Evolutionary conservation across 2,329 filamentous ascomycete genomes (phyloP).

Genomic region (Samsoniella hepiali): DNA sequence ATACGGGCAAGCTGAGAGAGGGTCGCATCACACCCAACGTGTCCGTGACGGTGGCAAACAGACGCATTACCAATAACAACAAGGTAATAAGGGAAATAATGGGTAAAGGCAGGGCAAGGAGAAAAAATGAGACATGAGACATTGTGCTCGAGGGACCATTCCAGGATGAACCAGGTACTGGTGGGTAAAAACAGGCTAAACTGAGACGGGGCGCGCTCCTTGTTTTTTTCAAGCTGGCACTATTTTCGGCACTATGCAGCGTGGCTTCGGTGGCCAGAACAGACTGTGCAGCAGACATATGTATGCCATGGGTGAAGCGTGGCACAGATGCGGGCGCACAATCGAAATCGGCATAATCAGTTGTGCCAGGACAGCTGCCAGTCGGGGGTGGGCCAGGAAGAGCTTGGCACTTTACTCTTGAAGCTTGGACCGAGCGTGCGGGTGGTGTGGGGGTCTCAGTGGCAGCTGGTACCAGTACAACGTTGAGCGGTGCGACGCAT

Average conservation of each 20-base stretch:
- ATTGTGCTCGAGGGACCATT: constrained; percentile 8
- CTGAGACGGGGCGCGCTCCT: constrained; percentile 4
- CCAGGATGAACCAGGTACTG: constrained; percentile 2
- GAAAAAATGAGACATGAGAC: constrained; percentile 11
- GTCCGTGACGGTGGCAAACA: neutral
- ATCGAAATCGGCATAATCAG: neutral
- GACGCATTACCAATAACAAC: neutral
- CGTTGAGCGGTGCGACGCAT: neutral
- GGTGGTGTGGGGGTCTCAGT: neutral
- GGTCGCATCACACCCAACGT: neutral
- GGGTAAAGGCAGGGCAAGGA: neutral
- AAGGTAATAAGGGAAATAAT: neutral
- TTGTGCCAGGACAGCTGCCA: neutral
- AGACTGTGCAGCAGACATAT: neutral
- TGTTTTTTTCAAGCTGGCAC: neutral
- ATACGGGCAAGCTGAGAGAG: neutral
- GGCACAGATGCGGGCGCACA: neutral
- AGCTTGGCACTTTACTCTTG: neutral
- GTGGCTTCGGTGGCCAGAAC: neutral
- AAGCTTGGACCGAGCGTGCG: constrained; percentile 5
- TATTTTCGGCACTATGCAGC: constrained; percentile 3
- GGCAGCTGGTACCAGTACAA: neutral
- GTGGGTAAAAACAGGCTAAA: neutral
- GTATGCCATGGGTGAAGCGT: neutral
- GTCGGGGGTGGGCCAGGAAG: neutral